A percentile compares a stretch with the other conserved stretches of the same genome.
These are phyloP conservation scores for Amaranthus cruentus DNA, from an alignment of 148 eudicot genomes.

Conservation along the genomic window DNA sequence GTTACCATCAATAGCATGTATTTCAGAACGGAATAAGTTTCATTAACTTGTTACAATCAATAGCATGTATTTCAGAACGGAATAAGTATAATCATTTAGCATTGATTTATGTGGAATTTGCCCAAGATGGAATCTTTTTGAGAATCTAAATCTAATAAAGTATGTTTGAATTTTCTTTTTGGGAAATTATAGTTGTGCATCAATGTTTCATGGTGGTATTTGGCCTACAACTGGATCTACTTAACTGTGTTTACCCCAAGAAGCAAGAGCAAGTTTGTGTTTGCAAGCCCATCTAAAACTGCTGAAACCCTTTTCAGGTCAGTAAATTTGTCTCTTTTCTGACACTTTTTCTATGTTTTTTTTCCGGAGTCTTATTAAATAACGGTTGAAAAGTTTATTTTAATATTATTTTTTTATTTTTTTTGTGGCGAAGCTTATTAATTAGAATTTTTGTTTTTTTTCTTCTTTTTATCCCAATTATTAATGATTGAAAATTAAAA, in stretches of 20 bases:
- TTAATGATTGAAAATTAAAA: too few species aligned
- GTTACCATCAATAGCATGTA: too few species aligned
- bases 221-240: conserved; percentile 62
- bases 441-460: too few species aligned
- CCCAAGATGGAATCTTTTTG: conserved; percentile 8
- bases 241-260: conserved; percentile 62
- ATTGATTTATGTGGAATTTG: conserved; percentile 6
- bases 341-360: background rate
- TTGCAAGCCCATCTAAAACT: conserved; percentile 63
- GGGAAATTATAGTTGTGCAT: conserved; percentile 48
- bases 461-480: too few species aligned
- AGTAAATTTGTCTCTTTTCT: conserved; percentile 14
- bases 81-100: background rate
- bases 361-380: too few species aligned
- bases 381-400: too few species aligned
- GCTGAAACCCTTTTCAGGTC: conserved; percentile 72
- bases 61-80: too few species aligned
- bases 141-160: background rate
- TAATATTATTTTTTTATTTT: too few species aligned
- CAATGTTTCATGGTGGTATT: conserved; percentile 85
- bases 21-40: too few species aligned
- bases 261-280: conserved; percentile 80
- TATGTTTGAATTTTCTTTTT: background rate
- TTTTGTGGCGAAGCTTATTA: too few species aligned
- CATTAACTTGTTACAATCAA: too few species aligned